Base-by-base conservation (phyloP, 495 filamentous ascomycete species). In the Xanthoparmelia taractica region DNA sequence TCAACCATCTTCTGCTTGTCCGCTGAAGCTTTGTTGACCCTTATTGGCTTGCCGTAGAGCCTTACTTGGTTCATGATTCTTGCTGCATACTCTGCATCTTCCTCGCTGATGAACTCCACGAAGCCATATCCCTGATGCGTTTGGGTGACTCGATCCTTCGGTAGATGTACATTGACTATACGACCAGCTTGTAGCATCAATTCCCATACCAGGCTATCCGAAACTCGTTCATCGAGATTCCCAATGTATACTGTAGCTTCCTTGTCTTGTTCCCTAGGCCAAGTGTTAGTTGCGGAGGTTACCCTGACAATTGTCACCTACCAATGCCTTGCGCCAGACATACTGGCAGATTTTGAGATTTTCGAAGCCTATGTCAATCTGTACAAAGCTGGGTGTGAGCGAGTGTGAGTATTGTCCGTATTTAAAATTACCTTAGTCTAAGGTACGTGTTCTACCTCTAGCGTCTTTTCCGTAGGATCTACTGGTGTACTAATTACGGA, bases 81-180 rank as follows among this genome's bases (percentile, higher is more conserved):
- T 59, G 92, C 89, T 13, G 94, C 94, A 76, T 99, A 99, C 71
- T 97, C 94, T 62, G 94, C 94, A 74, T 97, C 93, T 69, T 92
- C 90, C 70, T 97, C 93, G 64, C 87, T 92, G 69, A 90, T 92
- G 73, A 97, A 97, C 73, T 97, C 94, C 71, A 99, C 93, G 73
- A 99, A 99, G 63, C 94, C 94, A 81, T 96, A 99, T 60, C 95
- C 95, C 78, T 97, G 94, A 75, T 99, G 94, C 23, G 85, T 86
- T 68, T 96, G 91, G 29, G 93, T 96, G 57, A 99, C 94, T 71
- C 94, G 88, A 72, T 99, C 94, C 79, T 96, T 96, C 23, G 94
- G 94, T 58, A 99, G 81, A 73, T 99, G 94, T 57, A 99, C 93
- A 73, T 97, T 97, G 70, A 95, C 89, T 69, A 99, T 91, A 64